Conservation (phyloP, 139 green algal genomes). For the Auxenochlorella pyrenoidosa region DNA sequence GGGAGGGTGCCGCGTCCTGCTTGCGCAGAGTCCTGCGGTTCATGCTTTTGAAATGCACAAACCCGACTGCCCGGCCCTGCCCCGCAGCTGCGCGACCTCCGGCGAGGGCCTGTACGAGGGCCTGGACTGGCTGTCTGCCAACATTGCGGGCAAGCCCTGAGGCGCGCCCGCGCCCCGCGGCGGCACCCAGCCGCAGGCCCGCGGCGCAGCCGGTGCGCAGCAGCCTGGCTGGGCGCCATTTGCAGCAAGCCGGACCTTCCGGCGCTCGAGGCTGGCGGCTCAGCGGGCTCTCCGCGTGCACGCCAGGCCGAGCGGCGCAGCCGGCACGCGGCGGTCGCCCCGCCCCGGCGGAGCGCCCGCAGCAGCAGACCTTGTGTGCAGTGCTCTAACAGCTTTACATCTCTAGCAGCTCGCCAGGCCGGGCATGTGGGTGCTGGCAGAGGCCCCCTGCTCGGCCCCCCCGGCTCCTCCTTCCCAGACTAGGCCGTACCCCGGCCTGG, state of each 20-base stretch:
- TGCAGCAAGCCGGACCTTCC: neutral
- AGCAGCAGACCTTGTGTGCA: neutral
- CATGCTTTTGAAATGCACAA: too few species aligned
- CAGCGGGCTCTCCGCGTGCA: neutral
- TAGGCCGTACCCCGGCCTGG: too few species aligned
- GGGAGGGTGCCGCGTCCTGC: too few species aligned
- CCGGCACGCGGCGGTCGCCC: neutral
- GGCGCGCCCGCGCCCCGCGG: neutral
- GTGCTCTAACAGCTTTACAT: neutral
- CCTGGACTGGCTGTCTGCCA: conserved; percentile 93
- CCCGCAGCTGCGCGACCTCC: conserved; percentile 87
- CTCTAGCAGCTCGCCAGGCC: neutral
- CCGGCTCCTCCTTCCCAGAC: too few species aligned
- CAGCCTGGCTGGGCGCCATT: neutral
- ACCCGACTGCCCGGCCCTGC: neutral
- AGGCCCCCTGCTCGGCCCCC: too few species aligned
- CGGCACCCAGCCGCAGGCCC: neutral
- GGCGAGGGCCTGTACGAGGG: conserved; percentile 98
- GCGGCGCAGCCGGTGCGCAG: neutral
- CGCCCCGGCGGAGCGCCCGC: neutral
- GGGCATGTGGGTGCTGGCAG: too few species aligned
- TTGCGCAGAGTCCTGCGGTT: too few species aligned
- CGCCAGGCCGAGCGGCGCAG: neutral
- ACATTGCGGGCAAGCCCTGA: conserved; percentile 72
- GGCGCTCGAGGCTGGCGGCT: neutral